A percentile compares a stretch with the other conserved stretches of the same genome.
phyloP scores from a whole-genome alignment of 805 yeast genomes.

The Schwanniomyces sp. region DNA sequence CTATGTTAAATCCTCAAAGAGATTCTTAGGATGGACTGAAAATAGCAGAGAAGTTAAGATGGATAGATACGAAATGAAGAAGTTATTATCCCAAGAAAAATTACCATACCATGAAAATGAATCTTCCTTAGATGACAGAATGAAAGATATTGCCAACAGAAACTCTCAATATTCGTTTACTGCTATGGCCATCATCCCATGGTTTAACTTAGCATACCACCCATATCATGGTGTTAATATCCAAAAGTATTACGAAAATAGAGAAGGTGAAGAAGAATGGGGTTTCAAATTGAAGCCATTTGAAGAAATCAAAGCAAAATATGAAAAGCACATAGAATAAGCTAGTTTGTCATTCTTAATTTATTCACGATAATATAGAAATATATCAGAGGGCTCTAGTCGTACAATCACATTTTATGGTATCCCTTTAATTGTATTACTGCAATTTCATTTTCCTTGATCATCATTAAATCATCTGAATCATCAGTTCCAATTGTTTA shows the following conservation, averaged over 20 bases:
- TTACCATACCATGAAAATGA: constrained; percentile 68
- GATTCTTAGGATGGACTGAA: constrained; percentile 80
- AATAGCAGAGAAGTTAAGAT: constrained; percentile 66
- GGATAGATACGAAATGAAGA: constrained; percentile 75
- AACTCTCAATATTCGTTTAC: constrained; percentile 73
- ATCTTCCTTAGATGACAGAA: constrained; percentile 55
- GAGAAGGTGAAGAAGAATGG: constrained; percentile 62
- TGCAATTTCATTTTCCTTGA: not conserved
- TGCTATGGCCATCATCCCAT: constrained; percentile 62
- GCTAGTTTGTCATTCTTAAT: not conserved
- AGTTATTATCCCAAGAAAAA: constrained; percentile 59
- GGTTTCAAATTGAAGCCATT: constrained; percentile 52
- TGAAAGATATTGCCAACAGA: constrained; percentile 73
- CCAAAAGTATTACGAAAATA: constrained; percentile 54
- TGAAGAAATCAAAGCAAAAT: constrained; percentile 45
- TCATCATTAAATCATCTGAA: not conserved
- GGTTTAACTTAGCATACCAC: constrained; percentile 81
- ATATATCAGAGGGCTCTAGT: not conserved
- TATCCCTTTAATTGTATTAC: not conserved
- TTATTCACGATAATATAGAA: not conserved
- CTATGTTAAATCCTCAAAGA: constrained; percentile 62
- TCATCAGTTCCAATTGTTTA: not conserved
- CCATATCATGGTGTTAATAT: constrained; percentile 80
- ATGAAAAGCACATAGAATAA: constrained; percentile 25
- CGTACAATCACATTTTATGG: not conserved